These are phyloP conservation scores for Sphaerostilbella broomeana DNA, from an alignment of 2,329 filamentous ascomycete genomes.

Conservation along the genomic window DNA sequence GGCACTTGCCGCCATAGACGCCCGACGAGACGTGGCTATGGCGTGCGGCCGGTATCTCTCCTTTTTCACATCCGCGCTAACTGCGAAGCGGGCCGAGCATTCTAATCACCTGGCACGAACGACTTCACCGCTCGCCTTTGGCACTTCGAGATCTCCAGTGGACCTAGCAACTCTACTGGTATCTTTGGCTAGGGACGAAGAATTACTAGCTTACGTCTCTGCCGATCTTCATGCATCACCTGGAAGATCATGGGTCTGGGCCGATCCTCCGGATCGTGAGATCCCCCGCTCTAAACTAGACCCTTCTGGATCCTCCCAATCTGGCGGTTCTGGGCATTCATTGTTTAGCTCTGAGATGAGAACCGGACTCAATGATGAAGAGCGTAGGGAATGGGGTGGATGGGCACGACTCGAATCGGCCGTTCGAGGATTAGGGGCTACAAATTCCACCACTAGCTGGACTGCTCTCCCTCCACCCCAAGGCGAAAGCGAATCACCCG, in stretches of 20 bases:
- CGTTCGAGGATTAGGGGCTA: slow-evolving; percentile 25
- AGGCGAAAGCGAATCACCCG: slow-evolving; percentile 30
- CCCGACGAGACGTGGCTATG: slow-evolving; percentile 63
- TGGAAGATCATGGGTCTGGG: slow-evolving; percentile 80
- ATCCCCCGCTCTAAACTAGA: slow-evolving; percentile 18
- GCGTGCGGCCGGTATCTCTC: slow-evolving; percentile 75
- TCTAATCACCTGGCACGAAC: slow-evolving; percentile 31
- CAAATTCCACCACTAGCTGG: slow-evolving; percentile 21
- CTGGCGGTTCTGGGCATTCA: slow-evolving; percentile 28
- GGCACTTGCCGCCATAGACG: slow-evolving; percentile 62
- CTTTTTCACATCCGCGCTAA: slow-evolving; percentile 69
- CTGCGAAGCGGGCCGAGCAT: slow-evolving; percentile 46
- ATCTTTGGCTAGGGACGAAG: slow-evolving; percentile 60
- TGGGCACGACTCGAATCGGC: slow-evolving; percentile 66
- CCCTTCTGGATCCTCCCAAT: slow-evolving; percentile 13
- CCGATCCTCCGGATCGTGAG: slow-evolving; percentile 47
- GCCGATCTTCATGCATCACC: slow-evolving; percentile 78
- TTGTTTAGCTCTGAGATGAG: slow-evolving; percentile 41
- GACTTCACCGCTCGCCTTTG: slow-evolving; percentile 27
- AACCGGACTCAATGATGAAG: slow-evolving; percentile 48
- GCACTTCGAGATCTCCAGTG: slow-evolving; percentile 23
- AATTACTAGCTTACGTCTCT: slow-evolving; percentile 78
- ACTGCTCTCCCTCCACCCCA: slow-evolving; percentile 26
- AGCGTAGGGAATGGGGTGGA: slow-evolving; percentile 65
- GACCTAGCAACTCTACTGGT: slow-evolving; percentile 27